A percentile compares a stretch with the other conserved stretches of the same genome.
Conservation (phyloP, 2,329 filamentous ascomycete species). For the Zopfia rhizophila region DNA sequence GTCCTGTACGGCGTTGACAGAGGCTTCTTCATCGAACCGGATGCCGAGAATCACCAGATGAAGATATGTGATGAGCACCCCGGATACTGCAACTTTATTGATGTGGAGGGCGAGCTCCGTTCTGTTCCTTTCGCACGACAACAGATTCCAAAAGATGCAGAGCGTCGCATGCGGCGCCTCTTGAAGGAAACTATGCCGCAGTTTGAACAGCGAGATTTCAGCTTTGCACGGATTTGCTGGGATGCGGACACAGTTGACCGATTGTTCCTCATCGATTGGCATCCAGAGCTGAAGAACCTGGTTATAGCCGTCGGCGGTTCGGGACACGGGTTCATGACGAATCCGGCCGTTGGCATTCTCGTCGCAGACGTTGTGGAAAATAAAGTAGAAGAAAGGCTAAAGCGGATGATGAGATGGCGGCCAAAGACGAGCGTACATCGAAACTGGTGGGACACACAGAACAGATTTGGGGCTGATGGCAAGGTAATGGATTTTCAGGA, state of each 20-base stretch:
- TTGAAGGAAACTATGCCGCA: constrained; percentile 65
- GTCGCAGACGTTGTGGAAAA: constrained; percentile 62
- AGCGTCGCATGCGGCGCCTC: constrained; percentile 59
- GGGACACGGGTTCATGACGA: constrained; percentile 65
- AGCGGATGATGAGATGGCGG: constrained; percentile 61
- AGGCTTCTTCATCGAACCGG: constrained; percentile 63
- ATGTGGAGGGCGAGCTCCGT: constrained; percentile 36
- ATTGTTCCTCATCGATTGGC: constrained; percentile 63
- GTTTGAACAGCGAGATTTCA: constrained; percentile 60
- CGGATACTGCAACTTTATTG: constrained; percentile 63
- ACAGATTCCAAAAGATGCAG: constrained; percentile 60
- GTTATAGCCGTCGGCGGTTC: constrained; percentile 63
- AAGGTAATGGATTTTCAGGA: constrained; percentile 61
- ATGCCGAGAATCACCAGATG: constrained; percentile 56
- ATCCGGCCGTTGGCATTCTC: constrained; percentile 62
- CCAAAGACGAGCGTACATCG: constrained; percentile 60
- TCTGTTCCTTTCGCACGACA: constrained; percentile 56
- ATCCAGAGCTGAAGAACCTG: constrained; percentile 57
- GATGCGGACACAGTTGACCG: constrained; percentile 66
- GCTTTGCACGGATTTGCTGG: constrained; percentile 66
- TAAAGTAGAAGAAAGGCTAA: constrained; percentile 55
- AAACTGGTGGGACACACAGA: constrained; percentile 61
- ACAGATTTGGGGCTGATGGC: constrained; percentile 59
- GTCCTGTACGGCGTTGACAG: constrained; percentile 62
- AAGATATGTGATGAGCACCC: constrained; percentile 68